These are phyloP conservation scores for Suhomyces sp. DNA, from an alignment of 805 yeast genomes.

Conservation along the genomic window DNA sequence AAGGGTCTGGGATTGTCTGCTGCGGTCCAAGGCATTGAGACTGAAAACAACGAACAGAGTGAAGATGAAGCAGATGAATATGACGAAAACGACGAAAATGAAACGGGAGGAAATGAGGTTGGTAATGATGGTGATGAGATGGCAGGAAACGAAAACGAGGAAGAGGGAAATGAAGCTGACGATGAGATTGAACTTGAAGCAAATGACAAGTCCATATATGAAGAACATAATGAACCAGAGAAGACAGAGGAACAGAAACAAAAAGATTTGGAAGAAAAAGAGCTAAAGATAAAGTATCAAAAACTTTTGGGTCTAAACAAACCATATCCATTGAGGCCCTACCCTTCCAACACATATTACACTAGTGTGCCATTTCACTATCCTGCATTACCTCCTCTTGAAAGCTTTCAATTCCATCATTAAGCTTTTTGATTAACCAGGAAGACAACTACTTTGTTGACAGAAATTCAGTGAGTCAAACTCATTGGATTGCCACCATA, in stretches of 20 bases:
- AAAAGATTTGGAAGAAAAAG: slow-evolving; percentile 1
- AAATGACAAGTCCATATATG: neutral
- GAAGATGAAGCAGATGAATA: slow-evolving; percentile 12
- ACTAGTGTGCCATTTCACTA: slow-evolving; percentile 5
- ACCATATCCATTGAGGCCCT: slow-evolving; percentile 3
- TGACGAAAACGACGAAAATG: slow-evolving; percentile 13
- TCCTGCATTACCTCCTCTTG: slow-evolving; percentile 26
- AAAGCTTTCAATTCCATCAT: slow-evolving; percentile 18
- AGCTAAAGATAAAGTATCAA: slow-evolving; percentile 8
- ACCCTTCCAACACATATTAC: neutral
- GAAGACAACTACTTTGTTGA: too few relatives aligned
- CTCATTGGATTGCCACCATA: too few relatives aligned
- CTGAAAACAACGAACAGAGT: slow-evolving; percentile 7
- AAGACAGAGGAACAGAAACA: slow-evolving; percentile 8
- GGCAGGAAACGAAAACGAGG: slow-evolving; percentile 8
- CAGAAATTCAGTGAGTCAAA: too few relatives aligned
- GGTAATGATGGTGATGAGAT: slow-evolving; percentile 7
- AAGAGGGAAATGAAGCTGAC: slow-evolving; percentile 5
- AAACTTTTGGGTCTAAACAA: slow-evolving; percentile 7
- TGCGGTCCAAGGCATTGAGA: slow-evolving; percentile 1
- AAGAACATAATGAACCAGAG: slow-evolving; percentile 10
- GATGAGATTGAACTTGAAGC: neutral
- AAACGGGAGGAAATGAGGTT: slow-evolving; percentile 8
- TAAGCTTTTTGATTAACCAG: too few relatives aligned
- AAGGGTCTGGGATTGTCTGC: too few relatives aligned